These are phyloP conservation scores for Solanum gandarillasii DNA, from an alignment of 257 asterid genomes.

Conservation along the genomic window DNA sequence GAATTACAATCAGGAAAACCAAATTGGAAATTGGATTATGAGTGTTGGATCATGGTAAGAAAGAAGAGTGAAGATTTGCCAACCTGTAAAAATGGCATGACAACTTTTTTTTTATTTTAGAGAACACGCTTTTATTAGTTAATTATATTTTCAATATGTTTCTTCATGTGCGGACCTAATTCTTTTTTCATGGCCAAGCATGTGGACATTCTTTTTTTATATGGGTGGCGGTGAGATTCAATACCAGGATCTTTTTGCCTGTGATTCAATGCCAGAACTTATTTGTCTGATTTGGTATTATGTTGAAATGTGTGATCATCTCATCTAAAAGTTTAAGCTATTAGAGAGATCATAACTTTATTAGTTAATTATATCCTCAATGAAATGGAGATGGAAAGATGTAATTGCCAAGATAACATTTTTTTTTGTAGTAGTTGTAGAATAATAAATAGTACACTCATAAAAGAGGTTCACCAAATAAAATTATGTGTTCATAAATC, in stretches of 20 bases:
- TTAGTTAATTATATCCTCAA: neutral
- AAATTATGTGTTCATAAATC: neutral
- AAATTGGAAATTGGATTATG: constrained; percentile 30
- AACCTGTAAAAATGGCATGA: neutral
- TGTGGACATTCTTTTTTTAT: too few relatives aligned
- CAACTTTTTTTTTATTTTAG: neutral
- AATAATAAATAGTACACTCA: neutral
- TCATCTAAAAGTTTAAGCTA: fast-evolving
- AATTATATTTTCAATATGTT: too few relatives aligned
- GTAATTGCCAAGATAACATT: neutral
- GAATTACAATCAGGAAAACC: constrained; percentile 9
- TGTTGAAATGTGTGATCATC: too few relatives aligned
- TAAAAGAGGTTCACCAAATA: neutral
- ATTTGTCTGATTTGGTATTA: too few relatives aligned
- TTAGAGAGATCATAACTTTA: neutral
- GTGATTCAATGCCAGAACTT: too few relatives aligned
- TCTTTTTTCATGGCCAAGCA: neutral
- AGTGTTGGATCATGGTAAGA: constrained; percentile 38
- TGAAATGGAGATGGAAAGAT: neutral
- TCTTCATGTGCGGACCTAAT: fast-evolving
- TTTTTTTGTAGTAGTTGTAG: neutral
- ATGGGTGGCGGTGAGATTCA: neutral
- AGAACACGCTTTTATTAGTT: too few relatives aligned
- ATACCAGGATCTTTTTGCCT: fast-evolving
- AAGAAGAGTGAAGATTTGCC: neutral